Conservation (phyloP, 768 basidiomycete genomes). For the Amylocystis lapponica region DNA sequence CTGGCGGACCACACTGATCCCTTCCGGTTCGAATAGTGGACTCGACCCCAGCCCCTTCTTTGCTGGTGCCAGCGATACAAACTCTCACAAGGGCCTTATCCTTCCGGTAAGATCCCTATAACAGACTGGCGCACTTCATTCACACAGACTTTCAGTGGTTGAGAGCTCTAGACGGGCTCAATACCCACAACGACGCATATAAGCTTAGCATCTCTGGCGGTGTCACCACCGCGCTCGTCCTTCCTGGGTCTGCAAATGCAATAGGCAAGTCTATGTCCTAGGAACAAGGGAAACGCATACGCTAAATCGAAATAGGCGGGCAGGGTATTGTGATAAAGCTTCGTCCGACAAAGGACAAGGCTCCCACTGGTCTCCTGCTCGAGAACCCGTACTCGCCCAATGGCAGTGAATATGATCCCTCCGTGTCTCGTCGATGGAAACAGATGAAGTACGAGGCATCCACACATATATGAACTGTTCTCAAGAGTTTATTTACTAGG, state of each 20-base stretch:
- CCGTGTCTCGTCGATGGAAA: conserved; percentile 56
- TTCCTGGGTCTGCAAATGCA: conserved; percentile 68
- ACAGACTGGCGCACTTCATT: not conserved
- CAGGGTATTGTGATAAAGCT: conserved; percentile 78
- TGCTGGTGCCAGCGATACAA: conserved; percentile 33
- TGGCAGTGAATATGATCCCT: conserved; percentile 38
- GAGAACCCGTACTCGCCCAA: conserved; percentile 68
- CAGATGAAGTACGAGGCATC: conserved; percentile 60
- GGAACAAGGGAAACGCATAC: conserved; percentile 21
- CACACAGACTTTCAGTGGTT: conserved; percentile 40
- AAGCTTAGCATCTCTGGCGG: conserved; percentile 69
- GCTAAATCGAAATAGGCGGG: conserved; percentile 39
- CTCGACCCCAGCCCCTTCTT: conserved; percentile 13
- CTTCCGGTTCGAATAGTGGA: not conserved
- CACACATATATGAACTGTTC: not conserved
- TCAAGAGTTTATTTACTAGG: conserved; percentile 1
- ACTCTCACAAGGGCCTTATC: conserved; percentile 34
- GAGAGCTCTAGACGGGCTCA: conserved; percentile 69
- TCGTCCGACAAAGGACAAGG: conserved; percentile 62
- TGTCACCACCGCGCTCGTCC: conserved; percentile 67
- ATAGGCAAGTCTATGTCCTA: conserved; percentile 39
- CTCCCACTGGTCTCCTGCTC: conserved; percentile 66
- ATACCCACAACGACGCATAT: conserved; percentile 77
- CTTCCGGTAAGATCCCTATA: conserved; percentile 7
- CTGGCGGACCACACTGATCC: not conserved